A percentile compares a stretch with the other conserved stretches of the same genome.
Conservation (phyloP, 805 yeast genomes). For the Ascoidea rubescens region DNA sequence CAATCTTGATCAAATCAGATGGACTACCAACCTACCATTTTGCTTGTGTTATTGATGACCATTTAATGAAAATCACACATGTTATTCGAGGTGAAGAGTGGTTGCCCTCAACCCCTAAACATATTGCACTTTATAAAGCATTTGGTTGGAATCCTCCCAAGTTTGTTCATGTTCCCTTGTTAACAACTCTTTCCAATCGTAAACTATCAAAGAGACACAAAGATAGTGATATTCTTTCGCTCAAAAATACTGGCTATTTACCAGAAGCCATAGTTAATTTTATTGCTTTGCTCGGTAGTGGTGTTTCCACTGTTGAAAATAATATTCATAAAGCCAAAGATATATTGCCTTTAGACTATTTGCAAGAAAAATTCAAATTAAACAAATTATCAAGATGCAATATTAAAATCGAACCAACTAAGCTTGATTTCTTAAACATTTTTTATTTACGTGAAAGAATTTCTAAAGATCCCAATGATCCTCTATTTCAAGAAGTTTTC, state of each 20-base stretch:
- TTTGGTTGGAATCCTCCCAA: constrained; percentile 77
- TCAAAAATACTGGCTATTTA: constrained; percentile 47
- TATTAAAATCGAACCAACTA: constrained; percentile 76
- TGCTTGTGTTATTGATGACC: constrained; percentile 93
- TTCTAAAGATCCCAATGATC: constrained; percentile 9
- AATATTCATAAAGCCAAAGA: constrained; percentile 33
- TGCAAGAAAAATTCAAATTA: constrained; percentile 43
- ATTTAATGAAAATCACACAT: constrained; percentile 82
- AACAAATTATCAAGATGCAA: constrained; percentile 82
- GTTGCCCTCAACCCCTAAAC: constrained; percentile 93
- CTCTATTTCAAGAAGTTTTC: constrained; percentile 22
- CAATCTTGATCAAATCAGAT: constrained; percentile 82
- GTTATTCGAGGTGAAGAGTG: constrained; percentile 97
- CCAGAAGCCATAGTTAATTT: constrained; percentile 86
- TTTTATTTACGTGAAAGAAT: constrained; percentile 39
- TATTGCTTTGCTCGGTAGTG: constrained; percentile 88
- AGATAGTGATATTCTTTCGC: constrained; percentile 54
- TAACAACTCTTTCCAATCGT: constrained; percentile 59
- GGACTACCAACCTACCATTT: constrained; percentile 93
- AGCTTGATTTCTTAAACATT: constrained; percentile 68
- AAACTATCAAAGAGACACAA: constrained; percentile 81
- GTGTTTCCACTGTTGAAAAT: constrained; percentile 79
- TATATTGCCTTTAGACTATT: constrained; percentile 33
- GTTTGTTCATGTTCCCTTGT: constrained; percentile 80
- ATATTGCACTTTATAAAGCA: constrained; percentile 72